Conservation (phyloP, 129 eudicot genomes). For the carrot (Daucus carota) region DH1_v3.0 NC_030383.2:60990001-60990500, state of each 20-base stretch:
- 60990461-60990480: not conserved
- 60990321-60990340: not conserved
- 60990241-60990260: not conserved
- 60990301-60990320: not conserved
- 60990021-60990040: not conserved
- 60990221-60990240: not conserved
- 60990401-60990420: not conserved
- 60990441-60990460: not conserved
- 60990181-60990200: not conserved
- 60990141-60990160: not conserved
- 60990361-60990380: not conserved
- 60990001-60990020: slow-evolving; percentile 24
- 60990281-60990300: not conserved
- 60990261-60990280: not conserved
- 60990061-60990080: not conserved
- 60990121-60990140: not conserved
- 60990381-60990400: not conserved
- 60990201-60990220: not conserved
- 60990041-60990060: not conserved
- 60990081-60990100: not conserved
- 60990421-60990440: too few relatives aligned
- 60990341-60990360: not conserved
- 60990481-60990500: too few relatives aligned
- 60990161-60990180: not conserved
- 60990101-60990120: not conserved